Evolutionary conservation across 768 basidiomycete species (phyloP), one percentile per base, ranked within the genome.

Genomic region (Rhizopogon roseolus): DNA sequence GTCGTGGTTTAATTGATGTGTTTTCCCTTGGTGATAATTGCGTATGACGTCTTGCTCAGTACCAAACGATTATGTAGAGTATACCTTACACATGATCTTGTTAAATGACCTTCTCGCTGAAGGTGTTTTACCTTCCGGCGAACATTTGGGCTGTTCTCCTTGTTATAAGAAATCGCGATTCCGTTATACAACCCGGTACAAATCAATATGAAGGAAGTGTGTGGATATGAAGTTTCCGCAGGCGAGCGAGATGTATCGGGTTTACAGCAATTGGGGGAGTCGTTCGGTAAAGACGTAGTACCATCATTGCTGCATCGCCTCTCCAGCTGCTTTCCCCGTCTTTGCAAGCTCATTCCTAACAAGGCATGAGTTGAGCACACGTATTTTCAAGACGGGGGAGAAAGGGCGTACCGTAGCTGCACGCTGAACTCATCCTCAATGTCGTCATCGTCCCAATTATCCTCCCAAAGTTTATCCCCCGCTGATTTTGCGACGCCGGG

Each of bases 371-470:
- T 41, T 16, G 8, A 11, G 41, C 10, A n/a, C 36, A 28, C 17
- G 16, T 11, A 17, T 28, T 39, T 27, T 7, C 14, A 54, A 57
- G 43, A 19, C 29, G 41, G 5, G 5, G 41, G 22, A 16, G 41
- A 5, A 27, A 50, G 9, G 8, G n/a, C 89, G 61, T 66, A 95
- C 97, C 97, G 84, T 61, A 99, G 75, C 71, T 97, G 93, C 50
- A 90, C 85, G 62, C 92, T 94, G 66, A 99, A 99, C 60, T 97
- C 93, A 62, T 98, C 95, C 67, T 96, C 96, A 57, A 97, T 86
- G 71, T 98, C 96, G 72, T 99, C 97, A 62, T 99, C 97, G 64
- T 99, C 97, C 97, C 97, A 99, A 68, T 98, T 98, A 62, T 98
- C 97, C 76, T 99, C 97, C 97, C 97, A 99, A 10, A 99, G 75